phyloP scores from a whole-genome alignment of 495 filamentous ascomycete genomes.

The Penicillium verhagenii region DNA sequence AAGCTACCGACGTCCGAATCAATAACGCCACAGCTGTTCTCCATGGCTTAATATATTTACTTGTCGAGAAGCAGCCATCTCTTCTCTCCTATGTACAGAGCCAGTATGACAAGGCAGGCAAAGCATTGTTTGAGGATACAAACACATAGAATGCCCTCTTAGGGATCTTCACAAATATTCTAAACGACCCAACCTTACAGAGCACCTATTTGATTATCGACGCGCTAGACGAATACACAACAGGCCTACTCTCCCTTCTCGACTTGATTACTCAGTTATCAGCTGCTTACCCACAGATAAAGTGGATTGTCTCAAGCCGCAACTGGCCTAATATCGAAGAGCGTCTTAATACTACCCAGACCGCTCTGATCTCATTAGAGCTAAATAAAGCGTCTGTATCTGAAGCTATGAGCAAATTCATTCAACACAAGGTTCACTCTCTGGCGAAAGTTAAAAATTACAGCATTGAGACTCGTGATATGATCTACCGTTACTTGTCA shows the following conservation, averaged over 20 bases:
- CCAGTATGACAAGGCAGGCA: not conserved
- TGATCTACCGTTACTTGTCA: conserved; percentile 39
- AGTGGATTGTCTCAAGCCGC: conserved; percentile 3
- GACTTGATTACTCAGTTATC: not conserved
- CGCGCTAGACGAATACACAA: not conserved
- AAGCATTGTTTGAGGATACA: not conserved
- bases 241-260: not conserved
- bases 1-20: not conserved
- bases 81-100: not conserved
- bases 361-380: not conserved
- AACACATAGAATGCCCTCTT: conserved; percentile 2
- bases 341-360: not conserved
- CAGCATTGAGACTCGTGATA: conserved; percentile 34
- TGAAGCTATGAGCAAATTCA: not conserved
- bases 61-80: not conserved
- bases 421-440: not conserved
- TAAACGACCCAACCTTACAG: not conserved
- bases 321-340: conserved; percentile 3
- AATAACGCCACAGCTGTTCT: conserved; percentile 1
- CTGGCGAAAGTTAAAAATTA: not conserved
- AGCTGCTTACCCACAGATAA: not conserved
- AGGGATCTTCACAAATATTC: not conserved
- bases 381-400: conserved; percentile 1
- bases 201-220: conserved; percentile 1
- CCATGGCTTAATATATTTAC: not conserved